A percentile compares a stretch with the other conserved stretches of the same genome.
phyloP scores from a whole-genome alignment of 371 early-diverging fungal species.

The Conidiobolus incongruus region DNA sequence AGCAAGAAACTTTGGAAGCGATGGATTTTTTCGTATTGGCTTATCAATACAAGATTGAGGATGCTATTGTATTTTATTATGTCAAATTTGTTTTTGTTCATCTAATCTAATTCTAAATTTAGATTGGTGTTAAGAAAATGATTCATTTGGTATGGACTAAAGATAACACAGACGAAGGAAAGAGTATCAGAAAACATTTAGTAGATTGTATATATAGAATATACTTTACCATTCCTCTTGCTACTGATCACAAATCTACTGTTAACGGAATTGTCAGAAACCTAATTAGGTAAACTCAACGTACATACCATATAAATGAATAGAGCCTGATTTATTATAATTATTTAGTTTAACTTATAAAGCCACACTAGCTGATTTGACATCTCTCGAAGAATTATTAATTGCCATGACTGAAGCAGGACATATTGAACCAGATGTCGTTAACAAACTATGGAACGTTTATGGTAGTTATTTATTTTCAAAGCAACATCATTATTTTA shows the following conservation, averaged over 20 bases:
- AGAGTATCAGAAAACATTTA: slow-evolving; percentile 52
- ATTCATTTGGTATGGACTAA: slow-evolving; percentile 88
- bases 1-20: slow-evolving; percentile 84
- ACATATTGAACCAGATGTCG: slow-evolving; percentile 30
- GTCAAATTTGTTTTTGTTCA: neutral
- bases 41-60: slow-evolving; percentile 56
- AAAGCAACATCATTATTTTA: neutral
- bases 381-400: slow-evolving; percentile 78
- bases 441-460: slow-evolving; percentile 67
- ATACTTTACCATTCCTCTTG: slow-evolving; percentile 44
- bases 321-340: slow-evolving; percentile 1
- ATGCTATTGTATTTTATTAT: slow-evolving; percentile 24
- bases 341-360: slow-evolving; percentile 40
- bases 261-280: slow-evolving; percentile 39
- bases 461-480: slow-evolving; percentile 26
- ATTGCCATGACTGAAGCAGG: slow-evolving; percentile 38
- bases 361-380: slow-evolving; percentile 75
- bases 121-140: slow-evolving; percentile 79
- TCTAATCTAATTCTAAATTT: neutral
- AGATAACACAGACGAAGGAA: slow-evolving; percentile 58
- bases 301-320: no score
- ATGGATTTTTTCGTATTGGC: slow-evolving; percentile 84
- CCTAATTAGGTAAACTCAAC: slow-evolving; percentile 24
- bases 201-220: slow-evolving; percentile 53
- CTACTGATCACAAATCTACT: slow-evolving; percentile 25